Percentiles rank a stretch among this genome's conserved stretches.
phyloP scores from a whole-genome alignment of 1,139 yeast genomes.

The Hanseniaspora gamundiae region DNA sequence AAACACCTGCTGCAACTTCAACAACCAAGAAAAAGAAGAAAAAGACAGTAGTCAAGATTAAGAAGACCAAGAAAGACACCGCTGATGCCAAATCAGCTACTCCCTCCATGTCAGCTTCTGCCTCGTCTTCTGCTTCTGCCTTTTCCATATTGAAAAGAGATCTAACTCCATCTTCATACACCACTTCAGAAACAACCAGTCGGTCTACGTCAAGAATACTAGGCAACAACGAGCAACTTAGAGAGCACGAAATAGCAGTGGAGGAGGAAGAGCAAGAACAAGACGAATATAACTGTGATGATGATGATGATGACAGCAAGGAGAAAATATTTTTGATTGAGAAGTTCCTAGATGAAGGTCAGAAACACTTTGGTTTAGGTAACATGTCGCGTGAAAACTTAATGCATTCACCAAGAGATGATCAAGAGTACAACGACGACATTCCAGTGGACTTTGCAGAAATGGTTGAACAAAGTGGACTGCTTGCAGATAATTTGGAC shows the following conservation, averaged over 20 bases:
- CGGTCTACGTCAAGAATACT: background rate
- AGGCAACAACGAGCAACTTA: background rate
- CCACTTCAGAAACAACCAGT: background rate
- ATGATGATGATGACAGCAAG: background rate
- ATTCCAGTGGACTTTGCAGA: background rate
- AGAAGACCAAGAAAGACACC: background rate
- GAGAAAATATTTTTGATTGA: background rate
- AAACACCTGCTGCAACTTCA: background rate
- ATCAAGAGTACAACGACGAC: background rate
- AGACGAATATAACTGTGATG: background rate
- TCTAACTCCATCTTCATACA: background rate
- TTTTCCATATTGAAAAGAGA: background rate
- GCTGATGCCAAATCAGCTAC: background rate
- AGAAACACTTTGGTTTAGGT: background rate
- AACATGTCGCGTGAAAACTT: conserved; percentile 4
- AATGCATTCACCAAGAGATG: too few species aligned
- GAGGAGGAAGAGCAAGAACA: background rate
- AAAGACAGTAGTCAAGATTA: background rate
- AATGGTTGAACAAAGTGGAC: conserved; percentile 1
- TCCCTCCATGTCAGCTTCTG: background rate
- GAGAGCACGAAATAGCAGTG: background rate
- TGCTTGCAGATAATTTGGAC: background rate
- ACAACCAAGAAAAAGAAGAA: background rate
- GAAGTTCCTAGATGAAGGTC: conserved; percentile 1
- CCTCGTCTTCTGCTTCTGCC: background rate